A percentile compares a stretch with the other conserved stretches of the same genome.
These are phyloP conservation scores for Prunus davidiana DNA, from an alignment of 306 rosid species.

Conservation along the genomic window DNA sequence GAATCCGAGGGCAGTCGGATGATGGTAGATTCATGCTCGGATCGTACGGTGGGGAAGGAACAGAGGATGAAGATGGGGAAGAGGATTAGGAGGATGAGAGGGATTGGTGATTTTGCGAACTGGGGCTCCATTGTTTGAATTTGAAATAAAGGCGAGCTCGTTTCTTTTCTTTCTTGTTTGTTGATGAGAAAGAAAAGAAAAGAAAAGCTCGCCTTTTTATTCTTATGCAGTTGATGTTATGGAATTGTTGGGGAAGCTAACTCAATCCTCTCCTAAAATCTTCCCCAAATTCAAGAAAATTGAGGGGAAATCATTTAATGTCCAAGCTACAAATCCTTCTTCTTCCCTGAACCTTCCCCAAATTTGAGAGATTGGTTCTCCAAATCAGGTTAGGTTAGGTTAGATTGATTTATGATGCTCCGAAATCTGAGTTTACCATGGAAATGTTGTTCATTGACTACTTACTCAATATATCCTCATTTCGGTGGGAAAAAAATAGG, in stretches of 20 bases:
- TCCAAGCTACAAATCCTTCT: not conserved
- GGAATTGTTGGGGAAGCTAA: no score
- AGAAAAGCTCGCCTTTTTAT: slow-evolving; percentile 2
- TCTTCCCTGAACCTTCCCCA: slow-evolving; percentile 21
- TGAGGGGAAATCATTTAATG: not conserved
- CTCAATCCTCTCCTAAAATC: not conserved
- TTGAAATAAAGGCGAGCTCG: slow-evolving; percentile 24
- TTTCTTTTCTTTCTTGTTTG: slow-evolving; percentile 5
- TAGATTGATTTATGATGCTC: not conserved
- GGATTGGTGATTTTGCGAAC: slow-evolving; percentile 20
- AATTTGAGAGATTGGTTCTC: slow-evolving; percentile 14
- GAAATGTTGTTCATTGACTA: not conserved
- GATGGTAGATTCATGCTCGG: slow-evolving; percentile 25
- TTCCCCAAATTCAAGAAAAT: not conserved
- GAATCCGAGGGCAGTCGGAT: slow-evolving; percentile 44
- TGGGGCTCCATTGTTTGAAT: slow-evolving; percentile 23
- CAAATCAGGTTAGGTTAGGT: slow-evolving; percentile 19
- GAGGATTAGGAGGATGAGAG: slow-evolving; percentile 5
- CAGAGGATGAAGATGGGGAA: slow-evolving; percentile 23
- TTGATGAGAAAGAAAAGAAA: not conserved
- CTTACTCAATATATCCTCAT: not conserved
- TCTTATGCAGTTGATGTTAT: not conserved
- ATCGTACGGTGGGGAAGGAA: slow-evolving; percentile 28
- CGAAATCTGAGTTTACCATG: not conserved
- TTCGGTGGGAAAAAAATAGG: not conserved